These are phyloP conservation scores for Teunomyces aglyptinius DNA, from an alignment of 805 yeast species.

Conservation along the genomic window DNA sequence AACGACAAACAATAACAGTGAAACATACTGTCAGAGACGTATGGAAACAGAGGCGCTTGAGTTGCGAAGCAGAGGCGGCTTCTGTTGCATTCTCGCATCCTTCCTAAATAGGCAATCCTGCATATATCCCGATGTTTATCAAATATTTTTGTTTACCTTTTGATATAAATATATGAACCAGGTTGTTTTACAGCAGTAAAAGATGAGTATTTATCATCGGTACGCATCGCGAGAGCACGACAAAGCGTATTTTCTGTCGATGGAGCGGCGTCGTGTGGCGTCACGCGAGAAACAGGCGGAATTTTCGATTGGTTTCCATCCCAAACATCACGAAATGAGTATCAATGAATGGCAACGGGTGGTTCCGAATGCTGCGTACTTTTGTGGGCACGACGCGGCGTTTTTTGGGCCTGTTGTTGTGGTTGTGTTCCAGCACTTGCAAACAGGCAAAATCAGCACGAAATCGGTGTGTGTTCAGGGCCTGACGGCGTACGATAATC, in stretches of 20 bases:
- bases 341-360: not conserved
- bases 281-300: not conserved
- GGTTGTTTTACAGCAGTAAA: not conserved
- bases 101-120: too few relatives aligned
- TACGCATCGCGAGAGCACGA: constrained; percentile 40
- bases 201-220: constrained; percentile 38
- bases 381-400: constrained; percentile 45
- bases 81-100: too few relatives aligned
- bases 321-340: not conserved
- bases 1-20: too few relatives aligned
- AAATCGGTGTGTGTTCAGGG: constrained; percentile 67
- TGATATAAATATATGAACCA: not conserved
- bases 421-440: constrained; percentile 50
- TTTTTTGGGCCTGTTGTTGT: constrained; percentile 47
- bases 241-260: constrained; percentile 13
- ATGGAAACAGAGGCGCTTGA: too few relatives aligned
- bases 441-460: constrained; percentile 48
- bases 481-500: constrained; percentile 51
- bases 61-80: too few relatives aligned
- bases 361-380: constrained; percentile 16
- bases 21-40: too few relatives aligned
- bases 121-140: too few relatives aligned
- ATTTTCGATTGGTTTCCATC: not conserved
- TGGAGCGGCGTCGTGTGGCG: not conserved
- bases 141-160: constrained; percentile 4